Evolutionary conservation across 1,139 yeast genomes (phyloP).

Genomic region (Meyerozyma sp.): DNA sequence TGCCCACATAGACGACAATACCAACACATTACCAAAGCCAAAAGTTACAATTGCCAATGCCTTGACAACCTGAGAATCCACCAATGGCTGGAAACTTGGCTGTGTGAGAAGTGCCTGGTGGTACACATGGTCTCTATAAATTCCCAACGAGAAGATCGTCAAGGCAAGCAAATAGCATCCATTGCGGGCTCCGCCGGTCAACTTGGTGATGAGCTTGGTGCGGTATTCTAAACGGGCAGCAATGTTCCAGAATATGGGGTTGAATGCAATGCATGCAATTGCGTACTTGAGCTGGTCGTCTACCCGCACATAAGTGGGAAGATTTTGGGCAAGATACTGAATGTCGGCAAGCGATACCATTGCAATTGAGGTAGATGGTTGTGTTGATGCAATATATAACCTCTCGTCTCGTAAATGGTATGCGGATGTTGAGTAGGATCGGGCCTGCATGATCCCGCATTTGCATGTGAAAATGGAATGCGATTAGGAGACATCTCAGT

Average conservation of each 20-base stretch:
- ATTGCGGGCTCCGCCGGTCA: constrained; percentile 52
- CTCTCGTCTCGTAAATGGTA: background rate
- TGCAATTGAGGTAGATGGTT: background rate
- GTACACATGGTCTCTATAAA: constrained; percentile 73
- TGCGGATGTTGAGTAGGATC: background rate
- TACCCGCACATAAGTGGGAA: constrained; percentile 18
- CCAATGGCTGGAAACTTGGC: constrained; percentile 51
- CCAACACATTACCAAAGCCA: constrained; percentile 72
- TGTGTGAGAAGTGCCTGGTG: constrained; percentile 49
- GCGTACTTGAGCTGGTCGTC: constrained; percentile 30
- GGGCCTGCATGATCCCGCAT: background rate
- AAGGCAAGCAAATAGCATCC: constrained; percentile 85
- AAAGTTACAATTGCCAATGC: constrained; percentile 38
- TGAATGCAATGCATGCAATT: constrained; percentile 67
- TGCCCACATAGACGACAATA: constrained; percentile 83
- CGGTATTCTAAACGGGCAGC: constrained; percentile 84
- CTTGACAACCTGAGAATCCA: constrained; percentile 29
- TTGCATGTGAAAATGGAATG: background rate
- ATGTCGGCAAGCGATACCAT: constrained; percentile 9
- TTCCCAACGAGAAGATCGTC: constrained; percentile 79
- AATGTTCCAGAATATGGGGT: constrained; percentile 93
- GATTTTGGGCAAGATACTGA: constrained; percentile 15
- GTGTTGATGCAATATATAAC: background rate
- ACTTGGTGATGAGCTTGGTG: constrained; percentile 66
- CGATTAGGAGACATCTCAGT: too few species aligned